Evolutionary conservation across 371 early-diverging fungal species (phyloP).

Genomic region (Mortierella sp.): DNA sequence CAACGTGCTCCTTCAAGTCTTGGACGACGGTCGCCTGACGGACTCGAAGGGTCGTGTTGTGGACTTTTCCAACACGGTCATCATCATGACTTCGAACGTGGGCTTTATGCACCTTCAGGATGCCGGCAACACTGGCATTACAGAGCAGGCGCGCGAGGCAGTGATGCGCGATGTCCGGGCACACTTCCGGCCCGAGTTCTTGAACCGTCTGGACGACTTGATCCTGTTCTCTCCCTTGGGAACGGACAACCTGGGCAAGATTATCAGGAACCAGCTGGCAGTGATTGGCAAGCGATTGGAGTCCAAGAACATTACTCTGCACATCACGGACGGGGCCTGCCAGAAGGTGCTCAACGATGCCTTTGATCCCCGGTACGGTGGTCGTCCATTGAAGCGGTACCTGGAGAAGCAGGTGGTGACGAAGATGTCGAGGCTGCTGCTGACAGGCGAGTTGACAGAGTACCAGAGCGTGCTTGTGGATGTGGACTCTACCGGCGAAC

Average conservation of each 20-base stretch:
- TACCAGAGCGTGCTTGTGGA: constrained; percentile 58
- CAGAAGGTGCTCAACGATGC: constrained; percentile 85
- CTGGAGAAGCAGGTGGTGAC: constrained; percentile 81
- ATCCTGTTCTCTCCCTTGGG: constrained; percentile 75
- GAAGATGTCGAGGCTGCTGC: constrained; percentile 76
- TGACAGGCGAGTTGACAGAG: constrained; percentile 71
- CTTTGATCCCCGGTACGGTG: constrained; percentile 92
- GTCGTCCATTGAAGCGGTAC: constrained; percentile 73
- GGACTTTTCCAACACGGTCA: constrained; percentile 93
- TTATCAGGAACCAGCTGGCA: constrained; percentile 84
- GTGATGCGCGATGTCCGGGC: constrained; percentile 81
- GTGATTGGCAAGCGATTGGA: constrained; percentile 82
- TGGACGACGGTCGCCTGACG: constrained; percentile 93
- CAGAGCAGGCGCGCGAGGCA: constrained; percentile 64
- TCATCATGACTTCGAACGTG: constrained; percentile 93
- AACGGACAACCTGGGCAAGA: constrained; percentile 72
- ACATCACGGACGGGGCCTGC: constrained; percentile 77
- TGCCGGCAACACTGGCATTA: constrained; percentile 61
- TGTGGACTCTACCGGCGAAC: constrained; percentile 31
- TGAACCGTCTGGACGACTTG: constrained; percentile 92
- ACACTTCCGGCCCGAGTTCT: constrained; percentile 91
- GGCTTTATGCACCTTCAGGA: constrained; percentile 80
- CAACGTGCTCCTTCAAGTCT: constrained; percentile 85
- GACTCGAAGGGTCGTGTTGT: constrained; percentile 90
- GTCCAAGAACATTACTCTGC: constrained; percentile 81